Evolutionary conservation across 192 early-diverging fungal genomes (phyloP), one percentile per base, ranked within the genome.

Genomic region (Umbelopsis vinacea): DNA sequence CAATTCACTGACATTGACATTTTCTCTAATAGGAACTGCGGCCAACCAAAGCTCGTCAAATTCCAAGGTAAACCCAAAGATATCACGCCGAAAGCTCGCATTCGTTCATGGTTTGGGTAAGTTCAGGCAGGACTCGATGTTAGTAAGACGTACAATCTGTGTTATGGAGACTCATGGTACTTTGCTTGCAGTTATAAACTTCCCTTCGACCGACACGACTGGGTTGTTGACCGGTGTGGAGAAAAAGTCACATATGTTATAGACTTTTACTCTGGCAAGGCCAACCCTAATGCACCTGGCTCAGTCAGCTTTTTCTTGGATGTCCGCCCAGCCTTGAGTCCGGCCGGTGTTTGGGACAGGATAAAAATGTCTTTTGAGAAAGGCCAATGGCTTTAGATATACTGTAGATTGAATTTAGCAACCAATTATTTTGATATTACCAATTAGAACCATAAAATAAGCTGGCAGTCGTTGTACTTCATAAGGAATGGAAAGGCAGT

Each of bases 151-250:
- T 7, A 11, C 11, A 43, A 12, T 43, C 1, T 7, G 40, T 12
- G 6, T 43, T 43, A 11, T 43, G 5, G 40, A 43, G 29, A 43
- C 40, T 43, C 40, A 43, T 12, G 6, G 40, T 6, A 6, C 6
- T 12, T 7, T 43, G 3, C 0, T 15, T n/a, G 19, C 40, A 91
- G 88, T 38, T 95, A 95, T 73, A 89, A 83, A 29, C 74, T 89
- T 40, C 95, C 96, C 12, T 98, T 98, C 72, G 96, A 98, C 71
- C 86, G 95, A 21, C 96, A 98, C 75, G 95, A 98, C 78, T 98
- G 96, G 96, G 89, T 89, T 5, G 89, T 98, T 0, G 94, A 95
- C 74, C 79, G 96, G n/a, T 98, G 96, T 67, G 96, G 94, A 19
- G 89, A 92, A 73, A 80, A 84, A 6, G 92, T 96, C 9, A 86